These are phyloP conservation scores for Xylaria sp. DNA, from an alignment of 2,329 filamentous ascomycete species.

Conservation along the genomic window DNA sequence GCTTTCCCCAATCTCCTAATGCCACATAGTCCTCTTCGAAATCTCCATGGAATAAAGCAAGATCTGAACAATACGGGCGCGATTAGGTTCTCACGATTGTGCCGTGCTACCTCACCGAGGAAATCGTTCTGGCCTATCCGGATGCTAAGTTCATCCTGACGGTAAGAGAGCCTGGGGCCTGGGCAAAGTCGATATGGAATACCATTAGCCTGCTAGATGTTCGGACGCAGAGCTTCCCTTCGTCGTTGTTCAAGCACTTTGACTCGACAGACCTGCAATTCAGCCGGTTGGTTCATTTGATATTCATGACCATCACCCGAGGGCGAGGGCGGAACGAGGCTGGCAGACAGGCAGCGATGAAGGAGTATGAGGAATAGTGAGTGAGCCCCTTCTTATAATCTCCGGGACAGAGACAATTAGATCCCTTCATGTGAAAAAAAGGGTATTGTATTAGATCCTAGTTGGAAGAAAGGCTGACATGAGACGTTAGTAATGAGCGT, in stretches of 20 bases:
- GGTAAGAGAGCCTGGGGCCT: conserved; percentile 14
- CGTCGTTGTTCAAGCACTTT: conserved; percentile 7
- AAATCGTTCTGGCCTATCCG: conserved; percentile 22
- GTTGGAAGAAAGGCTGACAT: conserved; percentile 7
- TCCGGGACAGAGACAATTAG: background rate
- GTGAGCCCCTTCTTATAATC: background rate
- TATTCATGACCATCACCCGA: conserved; percentile 4
- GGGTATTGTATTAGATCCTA: background rate
- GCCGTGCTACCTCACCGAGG: conserved; percentile 18
- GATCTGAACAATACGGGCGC: too few relatives aligned
- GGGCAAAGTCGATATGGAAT: conserved; percentile 14
- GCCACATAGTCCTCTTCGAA: background rate
- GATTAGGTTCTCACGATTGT: conserved; percentile 18
- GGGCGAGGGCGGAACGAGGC: conserved; percentile 11
- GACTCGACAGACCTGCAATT: conserved; percentile 9
- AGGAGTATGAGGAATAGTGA: conserved; percentile 16
- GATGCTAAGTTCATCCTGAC: conserved; percentile 23
- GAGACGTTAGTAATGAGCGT: conserved; percentile 7
- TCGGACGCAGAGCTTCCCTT: conserved; percentile 1
- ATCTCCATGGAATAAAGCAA: too few relatives aligned
- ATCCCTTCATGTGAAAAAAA: background rate
- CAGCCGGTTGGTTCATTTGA: conserved; percentile 3
- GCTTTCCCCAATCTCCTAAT: background rate
- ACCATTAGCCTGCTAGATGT: conserved; percentile 7
- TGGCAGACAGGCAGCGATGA: conserved; percentile 11